Evolutionary conservation across 345 rosid species (phyloP).

Genomic region (Microcos paniculata): DNA sequence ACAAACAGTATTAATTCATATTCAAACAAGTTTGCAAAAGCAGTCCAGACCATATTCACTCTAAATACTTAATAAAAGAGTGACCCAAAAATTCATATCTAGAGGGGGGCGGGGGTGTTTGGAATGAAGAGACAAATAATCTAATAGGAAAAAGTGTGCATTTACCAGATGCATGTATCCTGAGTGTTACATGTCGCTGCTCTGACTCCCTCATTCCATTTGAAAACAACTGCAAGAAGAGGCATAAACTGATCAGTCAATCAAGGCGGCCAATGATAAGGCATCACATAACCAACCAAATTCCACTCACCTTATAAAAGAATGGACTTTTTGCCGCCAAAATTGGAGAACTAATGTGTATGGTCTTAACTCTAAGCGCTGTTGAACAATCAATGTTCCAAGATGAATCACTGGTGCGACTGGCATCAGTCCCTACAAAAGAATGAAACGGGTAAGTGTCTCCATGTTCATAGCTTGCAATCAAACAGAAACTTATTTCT

Average conservation of each 20-base stretch:
- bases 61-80: not conserved
- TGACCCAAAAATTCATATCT: not conserved
- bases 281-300: slow-evolving; percentile 7
- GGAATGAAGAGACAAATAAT: not conserved
- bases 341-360: slow-evolving; percentile 74
- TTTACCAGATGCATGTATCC: slow-evolving; percentile 72
- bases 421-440: slow-evolving; percentile 40
- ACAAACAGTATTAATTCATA: not conserved
- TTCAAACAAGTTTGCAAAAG: not conserved
- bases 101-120: too few species aligned
- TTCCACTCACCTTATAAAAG: slow-evolving; percentile 60
- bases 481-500: not conserved
- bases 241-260: not conserved
- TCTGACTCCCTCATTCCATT: slow-evolving; percentile 80
- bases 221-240: slow-evolving; percentile 57
- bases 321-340: slow-evolving; percentile 81
- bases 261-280: slow-evolving; percentile 4
- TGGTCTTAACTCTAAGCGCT: slow-evolving; percentile 47
- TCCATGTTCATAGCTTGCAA: not conserved
- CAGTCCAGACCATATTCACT: too few species aligned
- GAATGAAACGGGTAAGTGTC: not conserved
- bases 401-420: slow-evolving; percentile 28
- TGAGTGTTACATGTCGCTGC: slow-evolving; percentile 62
- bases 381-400: slow-evolving; percentile 39
- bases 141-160: not conserved